Percentiles rank a stretch among this genome's conserved stretches.
Conservation (phyloP, 139 green algal genomes). For the Chlorella sp. region DNA sequence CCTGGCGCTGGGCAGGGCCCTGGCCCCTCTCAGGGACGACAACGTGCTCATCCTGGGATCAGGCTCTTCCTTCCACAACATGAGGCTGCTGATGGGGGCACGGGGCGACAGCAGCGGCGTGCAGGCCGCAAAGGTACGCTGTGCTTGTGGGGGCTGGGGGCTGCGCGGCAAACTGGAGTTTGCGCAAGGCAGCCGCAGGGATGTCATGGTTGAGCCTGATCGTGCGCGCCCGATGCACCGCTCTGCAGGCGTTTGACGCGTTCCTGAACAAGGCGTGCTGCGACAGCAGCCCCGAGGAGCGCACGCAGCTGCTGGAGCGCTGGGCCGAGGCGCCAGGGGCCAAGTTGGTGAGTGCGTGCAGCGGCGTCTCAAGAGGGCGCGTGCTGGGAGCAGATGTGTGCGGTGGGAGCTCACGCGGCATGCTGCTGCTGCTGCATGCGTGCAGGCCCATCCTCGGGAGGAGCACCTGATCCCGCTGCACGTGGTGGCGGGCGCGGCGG, state of each 20-base stretch:
- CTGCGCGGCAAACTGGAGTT: no score
- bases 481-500: neutral
- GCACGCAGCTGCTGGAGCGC: neutral
- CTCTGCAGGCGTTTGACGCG: neutral
- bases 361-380: no score
- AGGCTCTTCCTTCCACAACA: conserved; percentile 61
- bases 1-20: conserved; percentile 52
- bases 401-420: no score
- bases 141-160: no score
- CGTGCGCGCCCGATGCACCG: no score
- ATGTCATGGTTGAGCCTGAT: no score
- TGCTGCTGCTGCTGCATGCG: no score
- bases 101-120: no score
- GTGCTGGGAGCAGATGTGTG: no score
- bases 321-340: neutral
- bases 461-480: neutral
- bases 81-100: no score
- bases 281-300: neutral
- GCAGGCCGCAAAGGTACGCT: no score
- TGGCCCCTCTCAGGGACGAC: conserved; percentile 63
- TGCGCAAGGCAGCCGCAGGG: no score
- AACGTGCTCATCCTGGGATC: conserved; percentile 65
- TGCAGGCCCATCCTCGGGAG: neutral
- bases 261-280: neutral
- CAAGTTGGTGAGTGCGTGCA: neutral